Percentiles rank a stretch among this genome's conserved stretches.
Conservation (phyloP, 2,329 filamentous ascomycete species). For the Pseudomassariella vexata region DNA sequence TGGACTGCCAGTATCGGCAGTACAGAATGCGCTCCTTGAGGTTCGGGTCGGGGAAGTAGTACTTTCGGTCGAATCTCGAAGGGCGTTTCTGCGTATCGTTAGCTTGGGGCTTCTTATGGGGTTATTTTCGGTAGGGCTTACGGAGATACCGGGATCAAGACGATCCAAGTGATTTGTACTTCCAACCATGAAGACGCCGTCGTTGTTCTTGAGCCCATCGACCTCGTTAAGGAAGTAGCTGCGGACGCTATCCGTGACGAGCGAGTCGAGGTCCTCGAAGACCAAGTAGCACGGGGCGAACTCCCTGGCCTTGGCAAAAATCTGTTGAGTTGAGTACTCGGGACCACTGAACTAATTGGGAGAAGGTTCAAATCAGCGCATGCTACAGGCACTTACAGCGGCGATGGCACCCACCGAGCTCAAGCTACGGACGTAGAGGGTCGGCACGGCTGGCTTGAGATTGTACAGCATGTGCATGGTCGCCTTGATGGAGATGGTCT, state of each 20-base stretch:
- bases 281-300: conserved; percentile 64
- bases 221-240: conserved; percentile 70
- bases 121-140: conserved; percentile 18
- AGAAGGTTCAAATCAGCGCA: conserved; percentile 8
- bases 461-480: conserved; percentile 58
- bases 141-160: conserved; percentile 59
- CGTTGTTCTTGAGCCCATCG: conserved; percentile 63
- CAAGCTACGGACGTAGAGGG: conserved; percentile 52
- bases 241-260: conserved; percentile 54
- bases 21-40: conserved; percentile 51
- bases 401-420: conserved; percentile 51
- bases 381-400: conserved; percentile 24
- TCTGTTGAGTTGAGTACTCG: conserved; percentile 44
- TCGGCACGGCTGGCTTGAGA: conserved; percentile 46
- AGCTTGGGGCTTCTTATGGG: neutral
- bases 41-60: conserved; percentile 55
- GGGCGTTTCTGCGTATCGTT: conserved; percentile 47
- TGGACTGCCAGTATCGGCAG: conserved; percentile 56
- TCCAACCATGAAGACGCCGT: conserved; percentile 65
- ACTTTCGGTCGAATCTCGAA: conserved; percentile 62
- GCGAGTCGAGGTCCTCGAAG: conserved; percentile 66
- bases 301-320: conserved; percentile 55
- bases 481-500: conserved; percentile 65
- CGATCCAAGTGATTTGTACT: conserved; percentile 62
- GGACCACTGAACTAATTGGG: conserved; percentile 45